Conservation (phyloP, 1,284 basidiomycete genomes). For the Moniliella sp. region DNA sequence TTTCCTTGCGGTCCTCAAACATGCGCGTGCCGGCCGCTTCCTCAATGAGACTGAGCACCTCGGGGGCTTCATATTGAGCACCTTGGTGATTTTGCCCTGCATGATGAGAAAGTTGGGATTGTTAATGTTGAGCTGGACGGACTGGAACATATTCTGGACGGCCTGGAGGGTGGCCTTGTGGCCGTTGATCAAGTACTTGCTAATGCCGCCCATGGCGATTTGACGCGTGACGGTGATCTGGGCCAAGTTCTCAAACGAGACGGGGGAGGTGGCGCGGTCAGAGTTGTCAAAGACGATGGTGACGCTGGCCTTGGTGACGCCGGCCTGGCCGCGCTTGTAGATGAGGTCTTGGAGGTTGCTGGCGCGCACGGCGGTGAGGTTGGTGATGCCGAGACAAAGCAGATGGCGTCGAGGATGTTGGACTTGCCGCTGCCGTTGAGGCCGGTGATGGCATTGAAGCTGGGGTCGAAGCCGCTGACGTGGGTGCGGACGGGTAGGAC, state of each 20-base stretch:
- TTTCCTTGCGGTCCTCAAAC: constrained; percentile 97
- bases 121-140: constrained; percentile 96
- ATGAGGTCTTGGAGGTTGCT: constrained; percentile 91
- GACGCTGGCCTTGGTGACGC: constrained; percentile 86
- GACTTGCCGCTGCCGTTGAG: constrained; percentile 51
- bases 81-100: constrained; percentile 59
- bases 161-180: constrained; percentile 74
- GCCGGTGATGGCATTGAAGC: constrained; percentile 92
- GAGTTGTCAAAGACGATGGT: constrained; percentile 98
- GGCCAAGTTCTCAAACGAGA: constrained; percentile 57
- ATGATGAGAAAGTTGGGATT: constrained; percentile 99
- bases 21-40: constrained; percentile 94
- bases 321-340: constrained; percentile 90
- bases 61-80: constrained; percentile 93
- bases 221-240: constrained; percentile 94
- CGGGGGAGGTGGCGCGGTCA: constrained; percentile 64
- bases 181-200: constrained; percentile 92
- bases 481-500: constrained; percentile 74
- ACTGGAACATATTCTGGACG: constrained; percentile 82
- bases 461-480: constrained; percentile 80
- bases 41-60: constrained; percentile 94
- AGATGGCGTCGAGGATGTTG: constrained; percentile 37
- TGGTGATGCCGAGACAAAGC: constrained; percentile 33
- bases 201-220: constrained; percentile 78
- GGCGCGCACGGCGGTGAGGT: constrained; percentile 47